These are phyloP conservation scores for Tuber aestivum DNA, from an alignment of 495 filamentous ascomycete species.

Conservation along the genomic window DNA sequence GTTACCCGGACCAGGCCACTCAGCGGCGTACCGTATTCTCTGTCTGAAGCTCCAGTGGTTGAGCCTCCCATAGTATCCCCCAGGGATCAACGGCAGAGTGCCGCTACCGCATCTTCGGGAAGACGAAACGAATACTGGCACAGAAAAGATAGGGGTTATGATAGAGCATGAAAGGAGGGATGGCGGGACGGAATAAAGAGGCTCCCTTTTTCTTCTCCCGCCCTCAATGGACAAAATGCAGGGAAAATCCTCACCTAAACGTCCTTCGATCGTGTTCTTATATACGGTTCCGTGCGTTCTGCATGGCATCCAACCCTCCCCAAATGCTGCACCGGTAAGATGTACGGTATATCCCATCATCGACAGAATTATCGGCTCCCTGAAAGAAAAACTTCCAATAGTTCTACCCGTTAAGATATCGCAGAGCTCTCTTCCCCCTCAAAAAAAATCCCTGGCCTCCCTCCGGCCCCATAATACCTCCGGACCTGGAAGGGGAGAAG, in stretches of 20 bases:
- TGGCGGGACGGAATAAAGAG: not conserved
- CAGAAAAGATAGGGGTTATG: not conserved
- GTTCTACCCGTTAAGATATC: not conserved
- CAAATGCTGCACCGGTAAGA: not conserved
- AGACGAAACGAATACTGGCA: not conserved
- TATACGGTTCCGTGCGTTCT: not conserved
- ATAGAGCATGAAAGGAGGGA: not conserved
- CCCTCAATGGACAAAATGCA: not conserved
- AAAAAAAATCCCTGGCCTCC: not conserved
- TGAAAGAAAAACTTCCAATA: not conserved
- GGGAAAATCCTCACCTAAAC: not conserved
- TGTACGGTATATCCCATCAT: not conserved
- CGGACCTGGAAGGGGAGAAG: not conserved
- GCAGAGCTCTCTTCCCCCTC: not conserved
- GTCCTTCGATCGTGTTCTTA: not conserved
- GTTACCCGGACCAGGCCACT: not conserved
- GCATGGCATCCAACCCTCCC: not conserved
- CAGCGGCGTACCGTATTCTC: too few relatives aligned
- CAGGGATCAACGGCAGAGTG: not conserved
- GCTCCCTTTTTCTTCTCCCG: not conserved
- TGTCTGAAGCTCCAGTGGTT: not conserved
- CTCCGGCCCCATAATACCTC: not conserved
- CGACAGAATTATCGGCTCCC: not conserved
- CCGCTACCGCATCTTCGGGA: not conserved
- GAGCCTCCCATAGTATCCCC: not conserved